A percentile compares a stretch with the other conserved stretches of the same genome.
phyloP scores from a whole-genome alignment of 108 stramenopile genomes.

The Pseudonitzschia pungens region DNA sequence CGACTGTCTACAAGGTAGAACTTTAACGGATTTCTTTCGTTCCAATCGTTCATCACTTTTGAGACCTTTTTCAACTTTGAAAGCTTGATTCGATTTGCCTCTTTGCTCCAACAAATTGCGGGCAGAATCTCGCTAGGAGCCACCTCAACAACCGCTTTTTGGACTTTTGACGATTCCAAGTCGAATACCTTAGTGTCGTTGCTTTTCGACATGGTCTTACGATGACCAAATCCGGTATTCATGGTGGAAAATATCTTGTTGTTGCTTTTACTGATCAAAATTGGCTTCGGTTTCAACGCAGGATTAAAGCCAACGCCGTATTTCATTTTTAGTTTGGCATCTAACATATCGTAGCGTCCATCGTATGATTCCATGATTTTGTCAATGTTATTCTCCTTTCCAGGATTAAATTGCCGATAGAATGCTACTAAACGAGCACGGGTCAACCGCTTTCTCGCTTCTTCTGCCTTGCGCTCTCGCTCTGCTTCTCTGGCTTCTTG shows the following conservation, averaged over 20 bases:
- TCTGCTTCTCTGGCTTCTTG: constrained; percentile 60
- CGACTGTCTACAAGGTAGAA: constrained; percentile 81
- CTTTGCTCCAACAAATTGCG: constrained; percentile 64
- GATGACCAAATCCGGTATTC: constrained; percentile 36
- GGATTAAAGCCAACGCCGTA: constrained; percentile 83
- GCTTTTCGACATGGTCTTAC: background rate
- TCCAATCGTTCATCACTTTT: constrained; percentile 20
- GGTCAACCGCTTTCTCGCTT: constrained; percentile 59
- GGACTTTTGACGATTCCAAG: background rate
- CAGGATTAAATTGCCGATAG: constrained; percentile 74
- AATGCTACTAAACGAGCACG: constrained; percentile 76
- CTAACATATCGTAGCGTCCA: constrained; percentile 73
- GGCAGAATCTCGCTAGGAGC: constrained; percentile 71
- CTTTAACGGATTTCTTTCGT: constrained; percentile 43
- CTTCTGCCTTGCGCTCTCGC: constrained; percentile 56
- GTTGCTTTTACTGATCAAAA: constrained; percentile 33
- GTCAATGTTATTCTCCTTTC: constrained; percentile 76
- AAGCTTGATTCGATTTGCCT: constrained; percentile 21
- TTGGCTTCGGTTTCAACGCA: constrained; percentile 51
- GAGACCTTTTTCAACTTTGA: constrained; percentile 19
- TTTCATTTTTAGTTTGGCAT: constrained; percentile 72
- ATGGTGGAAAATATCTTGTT: constrained; percentile 40
- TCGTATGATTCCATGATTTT: constrained; percentile 70
- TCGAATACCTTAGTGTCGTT: constrained; percentile 13
- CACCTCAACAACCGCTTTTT: constrained; percentile 61